Evolutionary conservation across 176 grass and related monocot genomes (phyloP), one percentile per base, ranked within the genome.

Genomic region (Triticum urartu): DNA sequence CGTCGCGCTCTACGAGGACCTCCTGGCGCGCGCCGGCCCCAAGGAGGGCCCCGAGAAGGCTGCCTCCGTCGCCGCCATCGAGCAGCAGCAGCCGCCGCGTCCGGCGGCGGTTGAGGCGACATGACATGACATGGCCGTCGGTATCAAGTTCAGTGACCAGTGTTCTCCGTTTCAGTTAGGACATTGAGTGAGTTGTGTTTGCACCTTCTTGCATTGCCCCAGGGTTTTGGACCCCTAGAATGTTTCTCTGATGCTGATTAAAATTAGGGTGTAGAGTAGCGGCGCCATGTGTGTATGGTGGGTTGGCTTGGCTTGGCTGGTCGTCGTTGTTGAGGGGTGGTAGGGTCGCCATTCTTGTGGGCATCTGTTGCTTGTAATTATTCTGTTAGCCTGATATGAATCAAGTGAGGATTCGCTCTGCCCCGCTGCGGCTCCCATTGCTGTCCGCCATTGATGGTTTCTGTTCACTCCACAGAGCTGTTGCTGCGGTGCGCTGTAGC

Each of bases 291-390:
- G 15, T 86, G 54, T 58, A 20, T 21, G 54, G 54, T 59, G 56
- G 50, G 15, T 54, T 59, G 56, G 56, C 7, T 59, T 59, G 56
- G 56, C 56, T 59, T 59, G 56, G 9, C 56, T 21, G 56, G 56
- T 59, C 20, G 56, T 59, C 20, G 56, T 59, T 18, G 56, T 59
- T 78, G 7, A n/a, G 52, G 21, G 83, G 58, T 68, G 86, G 50
- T 54, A 54, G 83, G 87, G 88, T 84, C 25, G 72, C 72, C 68
- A 86, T 86, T 90, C 78, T 83, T 84, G 90, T 86, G 95, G 95
- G 90, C 86, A 86, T 89, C 86, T 82, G 50, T 58, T 88, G 90
- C 85, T 79, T 97, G 92, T 97, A 94, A 97, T 88, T 97, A 97
- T 89, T 88, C 82, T 84, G 91, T 81, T 81, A 88, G 84, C 43